Percentiles rank a stretch among this genome's conserved stretches.
Evolutionary conservation across 441 rosid genomes (phyloP).

Genomic region (Erodium trifolium): DNA sequence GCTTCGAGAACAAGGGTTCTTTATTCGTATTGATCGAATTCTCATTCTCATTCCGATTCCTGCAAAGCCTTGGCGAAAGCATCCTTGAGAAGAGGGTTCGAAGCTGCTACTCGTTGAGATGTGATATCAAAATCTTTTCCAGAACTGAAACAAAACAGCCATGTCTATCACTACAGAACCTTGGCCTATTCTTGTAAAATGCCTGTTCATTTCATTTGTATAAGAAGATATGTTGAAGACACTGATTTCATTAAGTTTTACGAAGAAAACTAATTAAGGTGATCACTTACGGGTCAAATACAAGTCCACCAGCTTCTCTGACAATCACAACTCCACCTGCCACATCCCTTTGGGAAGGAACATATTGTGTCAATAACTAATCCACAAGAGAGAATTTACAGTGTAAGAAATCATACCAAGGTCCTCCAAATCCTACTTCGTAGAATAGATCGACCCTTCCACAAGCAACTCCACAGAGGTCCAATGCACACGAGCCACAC

Average conservation of each 20-base stretch:
- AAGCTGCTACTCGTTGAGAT: conserved; percentile 73
- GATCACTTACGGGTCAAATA: conserved; percentile 82
- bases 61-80: conserved; percentile 56
- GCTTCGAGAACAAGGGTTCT: conserved; percentile 2
- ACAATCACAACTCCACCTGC: conserved; percentile 81
- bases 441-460: conserved; percentile 84
- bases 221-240: too few relatives aligned
- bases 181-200: too few relatives aligned
- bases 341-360: conserved; percentile 60
- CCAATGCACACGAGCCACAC: conserved; percentile 89
- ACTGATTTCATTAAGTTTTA: too few relatives aligned
- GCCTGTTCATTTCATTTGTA: too few relatives aligned
- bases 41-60: conserved; percentile 31
- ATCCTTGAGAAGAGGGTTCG: conserved; percentile 65
- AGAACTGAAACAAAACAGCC: conserved; percentile 37
- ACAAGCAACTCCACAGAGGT: conserved; percentile 85
- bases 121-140: conserved; percentile 82
- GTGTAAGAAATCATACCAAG: conserved; percentile 44
- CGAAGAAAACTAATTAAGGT: neutral
- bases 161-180: neutral
- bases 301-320: conserved; percentile 83
- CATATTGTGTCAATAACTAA: conserved; percentile 6
- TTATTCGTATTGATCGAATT: neutral
- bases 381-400: too few relatives aligned
- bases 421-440: conserved; percentile 64